Conservation (phyloP, 345 rosid genomes). For the Linum tenue region DNA sequence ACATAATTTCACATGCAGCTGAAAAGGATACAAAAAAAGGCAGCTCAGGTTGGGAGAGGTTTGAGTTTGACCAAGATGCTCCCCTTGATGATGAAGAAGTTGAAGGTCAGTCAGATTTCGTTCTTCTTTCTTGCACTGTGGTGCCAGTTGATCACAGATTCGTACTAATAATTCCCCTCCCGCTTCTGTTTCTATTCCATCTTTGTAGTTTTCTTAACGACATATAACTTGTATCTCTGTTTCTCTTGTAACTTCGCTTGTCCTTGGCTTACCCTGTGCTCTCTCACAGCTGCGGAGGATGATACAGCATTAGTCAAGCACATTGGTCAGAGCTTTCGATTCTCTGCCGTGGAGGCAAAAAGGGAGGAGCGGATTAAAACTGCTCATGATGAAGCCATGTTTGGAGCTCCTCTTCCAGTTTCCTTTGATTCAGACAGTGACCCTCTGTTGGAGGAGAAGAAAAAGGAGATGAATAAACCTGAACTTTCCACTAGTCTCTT, state of each 20-base stretch:
- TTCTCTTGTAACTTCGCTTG: too few relatives aligned
- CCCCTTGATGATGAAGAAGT: slow-evolving; percentile 83
- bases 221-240: neutral
- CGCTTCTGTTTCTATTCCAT: neutral
- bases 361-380: slow-evolving; percentile 60
- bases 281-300: slow-evolving; percentile 59
- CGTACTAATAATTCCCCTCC: neutral
- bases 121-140: neutral
- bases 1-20: slow-evolving; percentile 41
- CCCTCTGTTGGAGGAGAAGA: slow-evolving; percentile 23
- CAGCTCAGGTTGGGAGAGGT: slow-evolving; percentile 82
- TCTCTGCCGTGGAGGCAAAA: slow-evolving; percentile 75
- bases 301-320: slow-evolving; percentile 71
- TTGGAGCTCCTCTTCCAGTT: slow-evolving; percentile 43
- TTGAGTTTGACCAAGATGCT: slow-evolving; percentile 81
- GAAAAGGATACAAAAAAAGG: slow-evolving; percentile 59
- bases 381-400: slow-evolving; percentile 94
- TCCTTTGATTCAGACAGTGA: slow-evolving; percentile 24
- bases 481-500: slow-evolving; percentile 38
- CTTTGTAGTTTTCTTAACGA: neutral
- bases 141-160: neutral
- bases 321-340: slow-evolving; percentile 81
- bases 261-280: neutral
- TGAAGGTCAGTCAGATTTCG: slow-evolving; percentile 41
- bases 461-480: slow-evolving; percentile 29